Percentiles rank a stretch among this genome's conserved stretches.
Evolutionary conservation across 2,329 filamentous ascomycete genomes (phyloP).

Genomic region (Pseudocercospora ulei): DNA sequence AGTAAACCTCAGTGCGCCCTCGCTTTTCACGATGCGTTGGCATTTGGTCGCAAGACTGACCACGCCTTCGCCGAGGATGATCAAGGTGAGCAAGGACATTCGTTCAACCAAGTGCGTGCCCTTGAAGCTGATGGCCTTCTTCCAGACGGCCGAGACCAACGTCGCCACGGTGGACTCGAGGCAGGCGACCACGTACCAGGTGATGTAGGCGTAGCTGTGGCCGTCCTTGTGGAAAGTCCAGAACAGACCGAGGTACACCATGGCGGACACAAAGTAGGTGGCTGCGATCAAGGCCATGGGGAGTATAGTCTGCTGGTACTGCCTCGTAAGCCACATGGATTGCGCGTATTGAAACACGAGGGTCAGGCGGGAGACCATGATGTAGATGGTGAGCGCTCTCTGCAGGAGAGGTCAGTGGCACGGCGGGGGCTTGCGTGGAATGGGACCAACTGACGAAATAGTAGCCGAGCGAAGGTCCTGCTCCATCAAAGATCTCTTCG

Average conservation of each 20-base stretch:
- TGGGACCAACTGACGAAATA: constrained; percentile 33
- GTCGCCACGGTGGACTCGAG: constrained; percentile 31
- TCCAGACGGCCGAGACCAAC: constrained; percentile 31
- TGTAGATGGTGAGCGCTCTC: constrained; percentile 33
- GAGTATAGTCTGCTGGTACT: constrained; percentile 29
- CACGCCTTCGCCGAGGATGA: constrained; percentile 36
- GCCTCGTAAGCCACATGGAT: constrained; percentile 32
- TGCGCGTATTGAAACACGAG: constrained; percentile 36
- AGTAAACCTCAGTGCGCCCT: constrained; percentile 16
- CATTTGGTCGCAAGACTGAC: constrained; percentile 34
- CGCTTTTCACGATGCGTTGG: constrained; percentile 32
- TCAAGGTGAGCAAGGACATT: constrained; percentile 36
- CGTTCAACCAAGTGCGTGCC: constrained; percentile 35
- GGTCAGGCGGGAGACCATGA: constrained; percentile 35
- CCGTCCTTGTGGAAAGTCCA: constrained; percentile 24
- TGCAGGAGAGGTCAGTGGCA: neutral
- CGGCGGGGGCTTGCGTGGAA: no score
- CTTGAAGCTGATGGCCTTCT: constrained; percentile 34
- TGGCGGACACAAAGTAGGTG: constrained; percentile 32
- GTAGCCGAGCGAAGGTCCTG: constrained; percentile 24
- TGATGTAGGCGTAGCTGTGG: constrained; percentile 36
- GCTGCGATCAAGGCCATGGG: constrained; percentile 33
- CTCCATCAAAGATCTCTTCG: constrained; percentile 30
- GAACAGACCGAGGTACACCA: constrained; percentile 33
- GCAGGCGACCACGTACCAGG: constrained; percentile 46